Percentiles rank a stretch among this genome's conserved stretches.
Evolutionary conservation across 441 rosid species (phyloP).

Genomic region (Erodium texanum): DNA sequence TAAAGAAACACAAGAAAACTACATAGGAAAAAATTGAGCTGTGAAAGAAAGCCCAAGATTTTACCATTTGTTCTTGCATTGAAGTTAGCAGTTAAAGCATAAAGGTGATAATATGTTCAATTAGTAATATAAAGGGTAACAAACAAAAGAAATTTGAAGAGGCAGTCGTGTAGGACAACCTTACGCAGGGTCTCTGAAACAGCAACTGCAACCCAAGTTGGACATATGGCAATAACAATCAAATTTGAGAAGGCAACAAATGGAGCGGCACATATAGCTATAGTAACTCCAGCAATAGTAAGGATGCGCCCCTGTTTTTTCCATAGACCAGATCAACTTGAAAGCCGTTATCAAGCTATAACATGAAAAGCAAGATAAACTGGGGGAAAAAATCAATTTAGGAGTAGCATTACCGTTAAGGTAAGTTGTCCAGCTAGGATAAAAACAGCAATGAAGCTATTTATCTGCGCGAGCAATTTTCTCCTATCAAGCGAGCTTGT

Average conservation of each 20-base stretch:
- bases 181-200: slow-evolving; percentile 60
- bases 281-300: slow-evolving; percentile 53
- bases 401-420: slow-evolving; percentile 43
- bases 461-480: slow-evolving; percentile 81
- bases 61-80: background rate
- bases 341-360: background rate
- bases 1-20: background rate
- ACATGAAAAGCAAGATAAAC: background rate
- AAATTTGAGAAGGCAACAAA: slow-evolving; percentile 48
- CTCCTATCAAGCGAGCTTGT: slow-evolving; percentile 70
- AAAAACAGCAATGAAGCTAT: slow-evolving; percentile 84
- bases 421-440: slow-evolving; percentile 90
- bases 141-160: background rate
- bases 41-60: background rate
- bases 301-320: slow-evolving; percentile 51
- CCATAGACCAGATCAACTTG: background rate
- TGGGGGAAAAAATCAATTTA: background rate
- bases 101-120: background rate
- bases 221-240: slow-evolving; percentile 56
- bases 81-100: background rate
- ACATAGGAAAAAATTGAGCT: background rate
- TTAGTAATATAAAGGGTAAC: background rate
- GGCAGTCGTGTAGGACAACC: slow-evolving; percentile 27
- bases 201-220: slow-evolving; percentile 55
- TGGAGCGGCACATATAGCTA: slow-evolving; percentile 57